phyloP scores from a whole-genome alignment of 805 yeast species.

The Candida nonsorbophila region DNA sequence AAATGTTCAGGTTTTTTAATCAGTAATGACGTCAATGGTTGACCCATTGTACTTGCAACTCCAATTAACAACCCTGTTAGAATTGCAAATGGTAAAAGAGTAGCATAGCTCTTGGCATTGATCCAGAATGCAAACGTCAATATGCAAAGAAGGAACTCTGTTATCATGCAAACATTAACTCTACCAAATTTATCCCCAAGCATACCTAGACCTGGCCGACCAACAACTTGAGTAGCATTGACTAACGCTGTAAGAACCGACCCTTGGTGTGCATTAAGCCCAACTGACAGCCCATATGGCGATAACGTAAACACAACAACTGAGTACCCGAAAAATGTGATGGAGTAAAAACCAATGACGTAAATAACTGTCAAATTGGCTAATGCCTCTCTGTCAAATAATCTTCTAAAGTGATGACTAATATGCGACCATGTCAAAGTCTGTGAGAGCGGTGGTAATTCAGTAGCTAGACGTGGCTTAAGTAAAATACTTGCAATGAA shows the following conservation, averaged over 20 bases:
- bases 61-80: constrained; percentile 28
- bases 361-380: constrained; percentile 17
- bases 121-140: constrained; percentile 34
- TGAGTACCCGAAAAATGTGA: constrained; percentile 32
- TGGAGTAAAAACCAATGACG: constrained; percentile 33
- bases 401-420: constrained; percentile 18
- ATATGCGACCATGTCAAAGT: constrained; percentile 16
- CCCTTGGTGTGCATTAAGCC: constrained; percentile 30
- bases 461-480: constrained; percentile 37
- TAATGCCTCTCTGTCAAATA: constrained; percentile 30
- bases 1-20: constrained; percentile 13
- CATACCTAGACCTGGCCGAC: constrained; percentile 45
- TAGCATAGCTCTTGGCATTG: constrained; percentile 26
- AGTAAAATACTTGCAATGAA: constrained; percentile 37
- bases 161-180: constrained; percentile 23
- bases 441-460: constrained; percentile 15
- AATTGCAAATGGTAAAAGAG: constrained; percentile 23
- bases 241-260: constrained; percentile 28
- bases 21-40: constrained; percentile 19
- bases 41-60: constrained; percentile 19
- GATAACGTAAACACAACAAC: constrained; percentile 31
- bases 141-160: constrained; percentile 17
- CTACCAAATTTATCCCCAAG: constrained; percentile 46
- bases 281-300: constrained; percentile 37
- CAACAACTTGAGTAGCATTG: constrained; percentile 42